Conservation (phyloP, 2,329 filamentous ascomycete genomes). For the Diaporthe velutina region DNA sequence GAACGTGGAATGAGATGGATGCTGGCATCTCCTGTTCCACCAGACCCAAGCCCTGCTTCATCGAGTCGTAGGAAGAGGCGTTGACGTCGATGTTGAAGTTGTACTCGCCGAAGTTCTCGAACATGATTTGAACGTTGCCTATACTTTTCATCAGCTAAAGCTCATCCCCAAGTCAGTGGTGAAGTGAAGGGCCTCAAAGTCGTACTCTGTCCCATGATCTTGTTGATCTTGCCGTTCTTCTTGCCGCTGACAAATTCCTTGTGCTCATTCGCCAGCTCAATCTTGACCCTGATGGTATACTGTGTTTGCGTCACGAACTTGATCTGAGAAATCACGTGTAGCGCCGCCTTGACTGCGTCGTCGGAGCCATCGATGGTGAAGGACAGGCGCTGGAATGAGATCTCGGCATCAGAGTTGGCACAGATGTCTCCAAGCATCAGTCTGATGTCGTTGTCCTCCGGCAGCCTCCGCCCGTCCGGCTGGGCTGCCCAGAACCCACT, state of each 20-base stretch:
- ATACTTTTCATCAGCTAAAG: conserved; percentile 42
- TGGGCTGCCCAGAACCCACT: conserved; percentile 95
- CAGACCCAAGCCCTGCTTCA: conserved; percentile 90
- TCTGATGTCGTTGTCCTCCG: conserved; percentile 80
- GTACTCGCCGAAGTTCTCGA: conserved; percentile 99
- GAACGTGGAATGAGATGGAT: conserved; percentile 98
- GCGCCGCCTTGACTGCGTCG: conserved; percentile 94
- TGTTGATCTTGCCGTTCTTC: conserved; percentile 99
- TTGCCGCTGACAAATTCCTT: conserved; percentile 99
- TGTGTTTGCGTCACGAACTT: conserved; percentile 88
- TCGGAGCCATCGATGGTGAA: conserved; percentile 97
- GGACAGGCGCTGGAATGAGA: conserved; percentile 93
- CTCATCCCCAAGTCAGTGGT: conserved; percentile 22
- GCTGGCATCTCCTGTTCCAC: conserved; percentile 99
- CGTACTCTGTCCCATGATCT: conserved; percentile 98
- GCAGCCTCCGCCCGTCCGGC: conserved; percentile 72
- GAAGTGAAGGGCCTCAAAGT: conserved; percentile 26
- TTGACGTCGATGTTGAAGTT: conserved; percentile 99
- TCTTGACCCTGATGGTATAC: conserved; percentile 96
- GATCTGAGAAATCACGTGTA: conserved; percentile 93
- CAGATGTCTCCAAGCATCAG: conserved; percentile 97
- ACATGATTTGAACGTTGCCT: conserved; percentile 98
- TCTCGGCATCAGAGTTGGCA: conserved; percentile 93
- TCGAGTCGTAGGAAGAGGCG: conserved; percentile 90
- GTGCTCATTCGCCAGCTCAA: conserved; percentile 98